phyloP scores from a whole-genome alignment of 2,329 filamentous ascomycete genomes.

The Alternaria brassicae region DNA sequence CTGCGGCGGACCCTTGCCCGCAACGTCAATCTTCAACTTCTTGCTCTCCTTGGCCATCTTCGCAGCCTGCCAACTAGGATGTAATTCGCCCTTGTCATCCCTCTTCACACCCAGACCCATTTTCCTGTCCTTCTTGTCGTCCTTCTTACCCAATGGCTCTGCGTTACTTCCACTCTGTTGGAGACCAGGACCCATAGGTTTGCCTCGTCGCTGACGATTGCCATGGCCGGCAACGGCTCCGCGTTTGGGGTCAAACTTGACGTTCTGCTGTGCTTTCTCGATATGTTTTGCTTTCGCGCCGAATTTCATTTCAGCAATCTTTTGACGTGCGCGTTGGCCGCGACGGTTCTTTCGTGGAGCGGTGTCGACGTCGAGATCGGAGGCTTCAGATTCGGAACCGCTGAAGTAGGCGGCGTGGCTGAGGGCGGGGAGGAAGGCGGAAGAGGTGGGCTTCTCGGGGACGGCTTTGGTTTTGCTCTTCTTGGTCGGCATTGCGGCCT shows the following conservation, averaged over 20 bases:
- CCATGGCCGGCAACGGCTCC: conserved; percentile 62
- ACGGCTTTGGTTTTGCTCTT: conserved; percentile 30
- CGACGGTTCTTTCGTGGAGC: conserved; percentile 72
- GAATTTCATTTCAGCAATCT: conserved; percentile 82
- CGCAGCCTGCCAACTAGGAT: conserved; percentile 71
- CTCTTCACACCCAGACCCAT: conserved; percentile 52
- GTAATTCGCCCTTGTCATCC: conserved; percentile 62
- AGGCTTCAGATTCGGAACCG: conserved; percentile 75
- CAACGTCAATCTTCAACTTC: conserved; percentile 50
- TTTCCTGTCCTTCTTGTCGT: conserved; percentile 24
- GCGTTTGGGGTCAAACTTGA: conserved; percentile 65
- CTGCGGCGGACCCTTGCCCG: conserved; percentile 52
- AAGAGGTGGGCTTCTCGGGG: conserved; percentile 42
- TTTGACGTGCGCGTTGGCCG: conserved; percentile 78
- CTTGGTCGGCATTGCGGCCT: conserved; percentile 18
- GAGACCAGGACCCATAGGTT: conserved; percentile 33
- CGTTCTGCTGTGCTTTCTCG: conserved; percentile 57
- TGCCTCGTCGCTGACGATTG: conserved; percentile 27
- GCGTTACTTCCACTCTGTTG: conserved; percentile 44
- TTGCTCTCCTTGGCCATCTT: conserved; percentile 65
- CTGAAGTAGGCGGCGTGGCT: conserved; percentile 81
- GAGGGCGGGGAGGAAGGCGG: conserved; percentile 75
- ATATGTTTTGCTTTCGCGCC: conserved; percentile 74
- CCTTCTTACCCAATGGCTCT: conserved; percentile 29
- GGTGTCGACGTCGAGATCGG: conserved; percentile 61